Evolutionary conservation across 2,329 filamentous ascomycete genomes (phyloP).

Genomic region (Trichoderma atrobrunneum): DNA sequence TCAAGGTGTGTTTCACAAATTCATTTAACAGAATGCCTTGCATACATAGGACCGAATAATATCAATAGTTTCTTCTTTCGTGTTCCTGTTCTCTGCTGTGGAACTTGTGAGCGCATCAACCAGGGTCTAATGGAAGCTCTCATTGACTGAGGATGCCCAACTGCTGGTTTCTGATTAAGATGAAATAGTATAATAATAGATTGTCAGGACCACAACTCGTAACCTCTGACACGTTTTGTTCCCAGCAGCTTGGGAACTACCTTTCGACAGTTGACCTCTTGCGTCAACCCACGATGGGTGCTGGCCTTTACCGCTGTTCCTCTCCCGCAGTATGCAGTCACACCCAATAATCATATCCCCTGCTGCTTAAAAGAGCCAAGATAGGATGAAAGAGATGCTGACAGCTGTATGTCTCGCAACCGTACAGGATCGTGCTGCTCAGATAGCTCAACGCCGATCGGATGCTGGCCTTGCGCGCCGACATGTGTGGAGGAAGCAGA

Average conservation of each 20-base stretch:
- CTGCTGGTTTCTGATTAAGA: background rate
- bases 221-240: background rate
- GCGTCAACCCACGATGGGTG: background rate
- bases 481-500: conserved; percentile 15
- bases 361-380: background rate
- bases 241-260: background rate
- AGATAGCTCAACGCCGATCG: conserved; percentile 10
- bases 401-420: conserved; percentile 24
- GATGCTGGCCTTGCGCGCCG: conserved; percentile 1
- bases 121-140: background rate
- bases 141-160: background rate
- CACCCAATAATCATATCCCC: conserved; percentile 1
- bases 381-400: conserved; percentile 19
- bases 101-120: conserved; percentile 3
- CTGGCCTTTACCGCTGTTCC: background rate
- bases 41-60: conserved; percentile 18
- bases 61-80: conserved; percentile 8
- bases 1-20: conserved; percentile 10
- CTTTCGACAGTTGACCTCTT: background rate
- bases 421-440: conserved; percentile 20
- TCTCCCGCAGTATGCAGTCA: background rate
- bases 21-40: background rate
- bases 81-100: conserved; percentile 12
- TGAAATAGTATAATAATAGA: conserved; percentile 5
- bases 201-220: background rate